Base-by-base conservation (phyloP, 805 yeast species). In the Nakazawaea laoshanensis region DNA sequence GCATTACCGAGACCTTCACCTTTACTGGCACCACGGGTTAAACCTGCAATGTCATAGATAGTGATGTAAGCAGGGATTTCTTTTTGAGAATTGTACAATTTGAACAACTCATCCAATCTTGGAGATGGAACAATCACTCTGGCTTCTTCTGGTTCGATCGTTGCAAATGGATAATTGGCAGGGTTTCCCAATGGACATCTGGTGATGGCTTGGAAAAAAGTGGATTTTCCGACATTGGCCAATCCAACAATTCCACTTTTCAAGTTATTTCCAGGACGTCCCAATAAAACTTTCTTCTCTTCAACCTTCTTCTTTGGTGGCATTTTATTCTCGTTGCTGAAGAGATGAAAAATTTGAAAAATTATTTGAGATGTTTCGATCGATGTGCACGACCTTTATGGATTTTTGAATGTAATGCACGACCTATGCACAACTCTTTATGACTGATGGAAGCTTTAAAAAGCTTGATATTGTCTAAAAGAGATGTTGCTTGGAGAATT, bases 1-100 rank as follows among this genome's bases (percentile, higher is more conserved):
- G 79, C 75, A 56, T 78, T 78, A n/a, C 87, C 87, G 35, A 78
- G 59, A 4, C 87, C 87, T 39, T 74, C 80, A 28, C 85, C 85
- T 27, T 59, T 56, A 14, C 73, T 62, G 8, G 81, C 74, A 42
- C 81, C 80, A 42, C 74, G 61, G 13, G 78, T 77, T 29, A 78
- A 62, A 7, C 87, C 85, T 4, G 85, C 85, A 43, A 78, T 78
- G 49, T 78, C 87, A 40, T 65, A 75, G 10, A 78, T 62, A 24
- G 74, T 73, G 37, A 77, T 57, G 11, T 62, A 58, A 0, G 83
- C 66, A 5, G 79, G 78, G 6, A 77, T 57, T 30, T 61, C 60
- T 38, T 65, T 65, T 27, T 57, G 54, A 1, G 84, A 74, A 12
- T 54, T 49, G 47, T 72, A 77, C 9, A 76, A 39, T 9, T 55